Evolutionary conservation across 768 basidiomycete species (phyloP), one percentile per base, ranked within the genome.

Genomic region (Termitomyces sp.): DNA sequence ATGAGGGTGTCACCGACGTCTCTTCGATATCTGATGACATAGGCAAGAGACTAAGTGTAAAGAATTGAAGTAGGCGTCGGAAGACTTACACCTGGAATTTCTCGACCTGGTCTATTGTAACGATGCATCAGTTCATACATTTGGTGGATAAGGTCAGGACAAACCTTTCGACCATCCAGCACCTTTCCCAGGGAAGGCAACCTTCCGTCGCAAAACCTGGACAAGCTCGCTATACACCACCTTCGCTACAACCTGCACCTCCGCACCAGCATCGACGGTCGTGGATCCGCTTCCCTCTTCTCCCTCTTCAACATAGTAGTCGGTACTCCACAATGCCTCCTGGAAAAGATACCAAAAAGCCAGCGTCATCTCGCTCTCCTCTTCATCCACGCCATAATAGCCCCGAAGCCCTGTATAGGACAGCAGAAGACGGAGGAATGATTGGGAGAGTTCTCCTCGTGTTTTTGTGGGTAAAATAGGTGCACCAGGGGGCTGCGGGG

Each of bases 281-380:
- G 45, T 9, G 2, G 54, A 48, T 28, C 57, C 48, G 6, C 16
- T 24, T 4, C 13, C 38, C 42, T 58, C 52, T 16, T 58, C 64
- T 44, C 63, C 63, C 9, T 71, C 69, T 12, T 70, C 65, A 33
- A 76, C 65, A 54, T 83, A 83, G 59, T 79, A 87, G 56, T 89
- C 86, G 13, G 80, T 80, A 39, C 76, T 81, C 91, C 91, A 94
- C 28, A 94, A 71, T 1, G 92, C 85, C 70, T 98, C 95, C 72
- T 96, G 94, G 59, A 96, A 83, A 44, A 92, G 76, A 64, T 93
- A 96, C 90, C 96, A 96, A 67, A 96, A 96, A 1, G 85, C 85
- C 2, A 96, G 81, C 2, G 90, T 90, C 79, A 89, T 82, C 73
- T 96, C 93, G 67, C 91, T 94, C 69, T 91, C 88, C 53, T 92